phyloP scores from a whole-genome alignment of 2,329 filamentous ascomycete genomes.

The Curvularia lunata region DNA sequence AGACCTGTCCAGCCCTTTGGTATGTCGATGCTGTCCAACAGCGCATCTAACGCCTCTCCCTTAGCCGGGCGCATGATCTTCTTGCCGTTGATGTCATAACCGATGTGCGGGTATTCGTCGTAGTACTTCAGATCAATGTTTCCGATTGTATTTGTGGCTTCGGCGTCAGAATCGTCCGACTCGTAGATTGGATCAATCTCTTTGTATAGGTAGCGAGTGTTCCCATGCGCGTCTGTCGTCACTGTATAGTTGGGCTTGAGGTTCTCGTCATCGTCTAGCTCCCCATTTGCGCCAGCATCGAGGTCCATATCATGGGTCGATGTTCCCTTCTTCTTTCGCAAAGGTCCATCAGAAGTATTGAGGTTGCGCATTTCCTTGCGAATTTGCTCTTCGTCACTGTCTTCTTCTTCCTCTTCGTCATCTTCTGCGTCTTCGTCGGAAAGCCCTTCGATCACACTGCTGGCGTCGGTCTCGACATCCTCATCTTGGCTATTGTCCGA shows the following conservation, averaged over 20 bases:
- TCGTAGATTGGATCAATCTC: slow-evolving; percentile 96
- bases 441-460: slow-evolving; percentile 42
- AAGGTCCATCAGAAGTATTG: slow-evolving; percentile 43
- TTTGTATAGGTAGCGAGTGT: slow-evolving; percentile 86
- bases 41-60: slow-evolving; percentile 88
- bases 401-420: slow-evolving; percentile 44
- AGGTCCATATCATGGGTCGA: slow-evolving; percentile 26
- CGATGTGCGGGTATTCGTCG: slow-evolving; percentile 96
- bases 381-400: slow-evolving; percentile 52
- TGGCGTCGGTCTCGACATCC: slow-evolving; percentile 38
- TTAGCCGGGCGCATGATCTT: slow-evolving; percentile 96
- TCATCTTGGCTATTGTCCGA: slow-evolving; percentile 36
- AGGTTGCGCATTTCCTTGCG: slow-evolving; percentile 54
- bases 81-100: slow-evolving; percentile 98
- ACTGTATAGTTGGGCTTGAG: slow-evolving; percentile 62
- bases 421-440: slow-evolving; percentile 43
- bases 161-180: slow-evolving; percentile 89
- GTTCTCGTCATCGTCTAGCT: slow-evolving; percentile 40
- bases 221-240: slow-evolving; percentile 85
- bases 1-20: slow-evolving; percentile 97
- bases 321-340: slow-evolving; percentile 24
- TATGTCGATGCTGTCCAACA: slow-evolving; percentile 94
- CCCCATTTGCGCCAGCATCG: slow-evolving; percentile 29
- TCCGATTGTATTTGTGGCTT: slow-evolving; percentile 87
- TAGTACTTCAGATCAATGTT: slow-evolving; percentile 95